phyloP scores from a whole-genome alignment of 1,284 basidiomycete species.

The Ceraceosorus bombacis region DNA sequence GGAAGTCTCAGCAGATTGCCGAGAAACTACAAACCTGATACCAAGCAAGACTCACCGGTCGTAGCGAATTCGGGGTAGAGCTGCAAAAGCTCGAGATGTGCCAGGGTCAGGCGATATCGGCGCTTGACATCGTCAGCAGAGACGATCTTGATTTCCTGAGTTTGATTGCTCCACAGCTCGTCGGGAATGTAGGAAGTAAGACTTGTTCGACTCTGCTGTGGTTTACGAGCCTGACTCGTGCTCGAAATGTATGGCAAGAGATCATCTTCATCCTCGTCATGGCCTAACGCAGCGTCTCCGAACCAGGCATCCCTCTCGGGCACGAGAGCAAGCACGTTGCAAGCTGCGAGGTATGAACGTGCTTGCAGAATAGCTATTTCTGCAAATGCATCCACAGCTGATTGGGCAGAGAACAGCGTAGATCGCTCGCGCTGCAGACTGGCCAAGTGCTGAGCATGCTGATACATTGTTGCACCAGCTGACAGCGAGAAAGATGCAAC shows the following conservation, averaged over 20 bases:
- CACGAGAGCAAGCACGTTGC: constrained; percentile 79
- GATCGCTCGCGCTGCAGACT: constrained; percentile 43
- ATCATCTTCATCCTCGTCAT: constrained; percentile 12
- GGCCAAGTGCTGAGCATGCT: constrained; percentile 72
- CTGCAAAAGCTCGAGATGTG: constrained; percentile 68
- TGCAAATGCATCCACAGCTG: constrained; percentile 21
- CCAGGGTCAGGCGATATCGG: constrained; percentile 72
- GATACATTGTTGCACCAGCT: constrained; percentile 68
- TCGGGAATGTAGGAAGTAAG: constrained; percentile 71
- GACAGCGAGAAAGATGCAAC: background rate
- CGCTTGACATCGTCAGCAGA: constrained; percentile 53
- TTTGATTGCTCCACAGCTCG: constrained; percentile 54
- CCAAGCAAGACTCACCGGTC: constrained; percentile 3
- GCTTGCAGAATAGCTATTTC: constrained; percentile 65
- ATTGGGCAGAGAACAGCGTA: background rate
- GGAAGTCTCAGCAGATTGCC: too few species aligned
- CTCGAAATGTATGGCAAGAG: background rate
- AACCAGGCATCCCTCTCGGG: constrained; percentile 80
- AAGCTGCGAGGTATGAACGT: constrained; percentile 71
- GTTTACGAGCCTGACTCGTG: background rate
- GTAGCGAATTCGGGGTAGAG: constrained; percentile 55
- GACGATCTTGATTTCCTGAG: constrained; percentile 40
- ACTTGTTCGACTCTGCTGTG: constrained; percentile 34
- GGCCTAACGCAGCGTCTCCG: constrained; percentile 42
- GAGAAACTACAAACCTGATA: too few species aligned